phyloP scores from a whole-genome alignment of 2,329 filamentous ascomycete genomes.

The Apiospora koreana region DNA sequence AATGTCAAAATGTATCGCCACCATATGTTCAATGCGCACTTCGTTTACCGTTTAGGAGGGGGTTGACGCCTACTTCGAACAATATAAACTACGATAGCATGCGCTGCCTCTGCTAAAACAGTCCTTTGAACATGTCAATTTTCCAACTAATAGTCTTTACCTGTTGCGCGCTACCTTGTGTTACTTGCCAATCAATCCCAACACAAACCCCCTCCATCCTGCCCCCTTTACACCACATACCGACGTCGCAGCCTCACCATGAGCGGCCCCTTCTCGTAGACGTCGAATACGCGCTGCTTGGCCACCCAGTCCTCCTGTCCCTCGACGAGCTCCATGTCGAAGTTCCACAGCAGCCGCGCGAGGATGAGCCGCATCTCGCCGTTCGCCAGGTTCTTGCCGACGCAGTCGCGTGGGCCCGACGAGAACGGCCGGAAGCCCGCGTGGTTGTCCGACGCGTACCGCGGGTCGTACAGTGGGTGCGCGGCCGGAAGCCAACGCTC shows the following conservation, averaged over 20 bases:
- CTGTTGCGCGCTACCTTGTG: no score
- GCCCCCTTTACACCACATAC: not conserved
- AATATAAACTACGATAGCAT: no score
- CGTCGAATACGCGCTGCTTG: not conserved
- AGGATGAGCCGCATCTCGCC: conserved; percentile 37
- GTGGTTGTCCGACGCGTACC: conserved; percentile 10
- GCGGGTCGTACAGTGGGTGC: conserved; percentile 17
- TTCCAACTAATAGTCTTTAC: no score
- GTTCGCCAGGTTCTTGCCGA: conserved; percentile 31
- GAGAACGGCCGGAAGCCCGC: conserved; percentile 21
- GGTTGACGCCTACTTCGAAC: no score
- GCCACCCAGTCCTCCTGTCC: not conserved
- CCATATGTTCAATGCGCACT: no score
- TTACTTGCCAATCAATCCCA: not conserved
- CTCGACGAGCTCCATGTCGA: conserved; percentile 32
- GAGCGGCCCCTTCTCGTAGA: not conserved
- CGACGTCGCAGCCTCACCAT: not conserved
- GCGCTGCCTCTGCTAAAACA: no score
- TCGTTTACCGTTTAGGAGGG: no score
- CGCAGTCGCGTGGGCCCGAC: conserved; percentile 21
- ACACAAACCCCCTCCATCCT: not conserved
- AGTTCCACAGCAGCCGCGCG: conserved; percentile 35
- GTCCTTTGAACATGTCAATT: not conserved
- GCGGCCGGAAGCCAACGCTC: conserved; percentile 21
- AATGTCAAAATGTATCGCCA: no score